phyloP scores from a whole-genome alignment of 2,329 filamentous ascomycete species.

The Ilyonectria mors-panacis region DNA sequence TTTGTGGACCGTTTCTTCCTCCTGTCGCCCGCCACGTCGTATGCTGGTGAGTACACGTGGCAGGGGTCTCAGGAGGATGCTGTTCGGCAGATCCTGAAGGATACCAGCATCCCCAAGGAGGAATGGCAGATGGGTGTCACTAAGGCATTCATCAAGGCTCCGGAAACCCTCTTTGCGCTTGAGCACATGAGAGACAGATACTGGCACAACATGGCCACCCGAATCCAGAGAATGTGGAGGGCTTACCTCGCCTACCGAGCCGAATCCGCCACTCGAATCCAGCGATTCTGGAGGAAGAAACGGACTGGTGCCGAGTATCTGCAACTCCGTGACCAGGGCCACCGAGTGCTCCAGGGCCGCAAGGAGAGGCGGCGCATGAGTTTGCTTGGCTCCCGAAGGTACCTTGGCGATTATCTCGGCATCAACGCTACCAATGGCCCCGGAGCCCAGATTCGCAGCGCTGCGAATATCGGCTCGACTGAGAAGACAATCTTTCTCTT shows the following conservation, averaged over 20 bases:
- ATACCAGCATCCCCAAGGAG: slow-evolving; percentile 94
- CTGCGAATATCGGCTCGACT: slow-evolving; percentile 78
- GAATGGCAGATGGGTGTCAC: slow-evolving; percentile 98
- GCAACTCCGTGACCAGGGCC: slow-evolving; percentile 89
- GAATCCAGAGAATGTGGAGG: slow-evolving; percentile 97
- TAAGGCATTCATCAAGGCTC: slow-evolving; percentile 98
- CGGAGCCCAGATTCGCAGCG: slow-evolving; percentile 84
- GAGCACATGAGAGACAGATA: slow-evolving; percentile 98
- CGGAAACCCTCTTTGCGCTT: slow-evolving; percentile 94
- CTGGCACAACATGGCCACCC: slow-evolving; percentile 99
- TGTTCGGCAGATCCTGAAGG: slow-evolving; percentile 92
- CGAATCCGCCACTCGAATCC: slow-evolving; percentile 94
- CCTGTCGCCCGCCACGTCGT: slow-evolving; percentile 92
- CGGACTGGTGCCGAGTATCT: slow-evolving; percentile 91
- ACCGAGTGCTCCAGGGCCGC: slow-evolving; percentile 83
- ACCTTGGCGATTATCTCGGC: slow-evolving; percentile 95
- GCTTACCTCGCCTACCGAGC: slow-evolving; percentile 94
- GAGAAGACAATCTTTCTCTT: slow-evolving; percentile 93
- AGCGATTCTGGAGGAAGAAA: slow-evolving; percentile 95
- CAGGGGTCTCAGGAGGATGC: slow-evolving; percentile 89
- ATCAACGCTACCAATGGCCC: slow-evolving; percentile 85
- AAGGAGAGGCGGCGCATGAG: slow-evolving; percentile 95
- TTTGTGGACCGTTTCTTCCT: slow-evolving; percentile 98
- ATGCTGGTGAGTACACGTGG: slow-evolving; percentile 98
- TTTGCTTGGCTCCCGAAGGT: slow-evolving; percentile 90